These are phyloP conservation scores for Candida takata DNA, from an alignment of 805 yeast genomes.

Conservation along the genomic window DNA sequence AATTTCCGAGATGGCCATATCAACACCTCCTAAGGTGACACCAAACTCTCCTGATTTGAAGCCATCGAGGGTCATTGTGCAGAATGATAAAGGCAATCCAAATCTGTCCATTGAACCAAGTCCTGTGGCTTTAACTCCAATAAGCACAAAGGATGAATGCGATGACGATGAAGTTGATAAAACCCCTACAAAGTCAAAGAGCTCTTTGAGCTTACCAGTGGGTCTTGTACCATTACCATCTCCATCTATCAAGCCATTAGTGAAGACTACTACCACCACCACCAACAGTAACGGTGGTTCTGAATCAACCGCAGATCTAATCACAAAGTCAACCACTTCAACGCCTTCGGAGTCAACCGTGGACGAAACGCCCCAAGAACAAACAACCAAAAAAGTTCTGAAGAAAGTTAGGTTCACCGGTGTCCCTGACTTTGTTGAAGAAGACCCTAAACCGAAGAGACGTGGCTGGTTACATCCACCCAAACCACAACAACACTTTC, in stretches of 20 bases:
- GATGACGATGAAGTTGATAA: not conserved
- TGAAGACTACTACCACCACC: constrained; percentile 1
- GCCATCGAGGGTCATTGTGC: not conserved
- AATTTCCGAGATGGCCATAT: not conserved
- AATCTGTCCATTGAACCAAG: not conserved
- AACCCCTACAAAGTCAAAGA: not conserved
- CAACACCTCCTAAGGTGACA: not conserved
- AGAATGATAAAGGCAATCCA: not conserved
- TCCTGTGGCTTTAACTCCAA: constrained; percentile 1
- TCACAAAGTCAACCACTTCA: too few relatives aligned
- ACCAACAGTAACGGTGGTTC: too few relatives aligned
- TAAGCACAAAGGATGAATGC: too few relatives aligned
- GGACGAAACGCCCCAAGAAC: not conserved
- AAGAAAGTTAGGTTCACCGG: constrained; percentile 25
- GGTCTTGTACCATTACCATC: constrained; percentile 4
- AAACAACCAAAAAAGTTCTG: constrained; percentile 7
- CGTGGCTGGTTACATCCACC: constrained; percentile 21
- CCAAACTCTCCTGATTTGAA: not conserved
- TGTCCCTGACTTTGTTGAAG: constrained; percentile 19
- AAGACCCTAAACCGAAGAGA: constrained; percentile 17
- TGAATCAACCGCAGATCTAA: too few relatives aligned
- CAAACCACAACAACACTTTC: constrained; percentile 2
- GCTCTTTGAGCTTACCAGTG: not conserved
- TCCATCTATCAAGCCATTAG: constrained; percentile 6
- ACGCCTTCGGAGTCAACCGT: constrained; percentile 8